Conservation (phyloP, 2,329 filamentous ascomycete species). For the Aspergillus sergii region DNA sequence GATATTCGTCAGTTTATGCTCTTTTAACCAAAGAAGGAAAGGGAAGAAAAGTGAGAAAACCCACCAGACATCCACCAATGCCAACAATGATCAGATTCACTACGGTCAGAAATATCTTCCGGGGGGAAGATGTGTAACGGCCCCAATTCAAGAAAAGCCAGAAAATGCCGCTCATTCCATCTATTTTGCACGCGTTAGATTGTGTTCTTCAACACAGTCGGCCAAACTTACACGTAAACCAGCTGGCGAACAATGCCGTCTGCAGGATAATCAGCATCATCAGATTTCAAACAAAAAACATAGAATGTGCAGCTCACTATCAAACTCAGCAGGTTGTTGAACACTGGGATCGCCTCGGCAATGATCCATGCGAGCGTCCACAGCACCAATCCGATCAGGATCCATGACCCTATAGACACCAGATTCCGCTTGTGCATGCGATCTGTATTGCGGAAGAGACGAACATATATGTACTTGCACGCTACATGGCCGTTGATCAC, state of each 20-base stretch:
- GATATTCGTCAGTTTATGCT: background rate
- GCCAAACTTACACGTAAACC: constrained; percentile 56
- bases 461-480: constrained; percentile 64
- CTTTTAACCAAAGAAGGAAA: background rate
- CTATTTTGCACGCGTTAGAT: background rate
- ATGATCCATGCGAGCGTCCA: constrained; percentile 66
- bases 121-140: constrained; percentile 19
- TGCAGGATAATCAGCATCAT: constrained; percentile 1
- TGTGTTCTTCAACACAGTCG: background rate
- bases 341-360: constrained; percentile 67
- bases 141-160: constrained; percentile 30
- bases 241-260: constrained; percentile 61
- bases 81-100: constrained; percentile 13
- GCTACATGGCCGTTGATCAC: constrained; percentile 69
- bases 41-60: background rate
- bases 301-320: constrained; percentile 23
- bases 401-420: constrained; percentile 57
- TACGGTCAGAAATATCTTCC: constrained; percentile 23
- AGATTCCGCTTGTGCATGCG: constrained; percentile 51
- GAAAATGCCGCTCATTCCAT: constrained; percentile 24
- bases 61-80: constrained; percentile 14
- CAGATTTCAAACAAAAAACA: background rate
- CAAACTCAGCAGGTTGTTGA: constrained; percentile 63
- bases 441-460: constrained; percentile 62
- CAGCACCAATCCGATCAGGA: constrained; percentile 54